Conservation (phyloP, 306 rosid species). For the Argentina anserina region DNA sequence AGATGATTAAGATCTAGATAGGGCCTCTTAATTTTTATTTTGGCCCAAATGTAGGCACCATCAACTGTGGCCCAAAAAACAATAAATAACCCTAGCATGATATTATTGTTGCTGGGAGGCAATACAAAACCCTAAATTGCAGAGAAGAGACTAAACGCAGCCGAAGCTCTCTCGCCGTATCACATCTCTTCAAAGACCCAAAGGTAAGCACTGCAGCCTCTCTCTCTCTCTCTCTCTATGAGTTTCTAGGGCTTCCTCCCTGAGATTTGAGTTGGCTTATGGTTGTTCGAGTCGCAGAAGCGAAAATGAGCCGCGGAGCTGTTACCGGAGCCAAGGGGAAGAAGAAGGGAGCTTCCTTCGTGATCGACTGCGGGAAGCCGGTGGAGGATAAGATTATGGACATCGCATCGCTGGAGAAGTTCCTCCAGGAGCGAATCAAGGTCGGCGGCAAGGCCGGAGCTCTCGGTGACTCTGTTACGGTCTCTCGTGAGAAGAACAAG, state of each 20-base stretch:
- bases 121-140: background rate
- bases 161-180: background rate
- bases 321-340: constrained; percentile 81
- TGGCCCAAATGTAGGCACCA: background rate
- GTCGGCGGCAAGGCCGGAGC: constrained; percentile 93
- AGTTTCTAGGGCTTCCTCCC: background rate
- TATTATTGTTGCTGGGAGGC: background rate
- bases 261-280: constrained; percentile 4
- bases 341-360: constrained; percentile 82
- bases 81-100: constrained; percentile 5
- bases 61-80: background rate
- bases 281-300: background rate
- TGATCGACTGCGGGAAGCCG: constrained; percentile 86
- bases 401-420: constrained; percentile 89
- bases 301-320: constrained; percentile 78
- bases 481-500: constrained; percentile 63
- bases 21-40: background rate
- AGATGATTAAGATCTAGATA: background rate
- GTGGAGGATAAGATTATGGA: constrained; percentile 99
- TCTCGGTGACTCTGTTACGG: constrained; percentile 56
- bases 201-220: background rate
- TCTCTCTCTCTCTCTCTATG: background rate
- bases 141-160: background rate
- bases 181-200: background rate
- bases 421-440: constrained; percentile 91